A percentile compares a stretch with the other conserved stretches of the same genome.
Conservation (phyloP, 345 rosid genomes). For the Euphorbia lathyris region DNA sequence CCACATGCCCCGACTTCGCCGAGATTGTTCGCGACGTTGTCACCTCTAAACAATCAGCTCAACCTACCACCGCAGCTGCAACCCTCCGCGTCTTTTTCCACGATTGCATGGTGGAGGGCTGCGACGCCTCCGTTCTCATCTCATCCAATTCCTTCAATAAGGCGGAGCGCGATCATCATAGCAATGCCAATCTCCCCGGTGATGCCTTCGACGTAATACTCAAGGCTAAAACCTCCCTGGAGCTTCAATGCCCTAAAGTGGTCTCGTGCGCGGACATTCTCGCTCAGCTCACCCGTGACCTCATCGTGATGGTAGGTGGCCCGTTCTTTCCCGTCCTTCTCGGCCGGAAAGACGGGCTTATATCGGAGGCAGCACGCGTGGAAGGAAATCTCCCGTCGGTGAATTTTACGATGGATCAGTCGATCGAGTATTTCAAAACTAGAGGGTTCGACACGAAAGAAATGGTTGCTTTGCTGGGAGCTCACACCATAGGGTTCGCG, state of each 20-base stretch:
- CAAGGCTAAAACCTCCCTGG: constrained; percentile 59
- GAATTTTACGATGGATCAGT: constrained; percentile 35
- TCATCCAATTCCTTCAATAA: constrained; percentile 54
- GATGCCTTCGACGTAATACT: constrained; percentile 65
- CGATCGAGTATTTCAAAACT: constrained; percentile 34
- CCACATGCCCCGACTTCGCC: constrained; percentile 54
- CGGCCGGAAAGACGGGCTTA: constrained; percentile 60
- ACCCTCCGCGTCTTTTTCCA: constrained; percentile 66
- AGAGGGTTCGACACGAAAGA: constrained; percentile 44
- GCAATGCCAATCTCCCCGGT: constrained; percentile 63
- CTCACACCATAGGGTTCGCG: constrained; percentile 75
- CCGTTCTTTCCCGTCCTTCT: constrained; percentile 40
- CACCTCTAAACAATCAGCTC: constrained; percentile 47
- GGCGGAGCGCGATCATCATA: constrained; percentile 56
- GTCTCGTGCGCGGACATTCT: constrained; percentile 79
- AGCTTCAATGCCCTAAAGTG: constrained; percentile 57
- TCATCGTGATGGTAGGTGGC: constrained; percentile 65
- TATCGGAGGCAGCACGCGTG: constrained; percentile 40
- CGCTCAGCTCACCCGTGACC: constrained; percentile 55
- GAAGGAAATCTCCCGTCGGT: constrained; percentile 37
- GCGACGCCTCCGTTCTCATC: constrained; percentile 63
- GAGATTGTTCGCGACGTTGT: constrained; percentile 34
- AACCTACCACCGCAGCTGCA: constrained; percentile 72
- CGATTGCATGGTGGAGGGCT: constrained; percentile 72
- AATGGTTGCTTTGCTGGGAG: constrained; percentile 62